phyloP scores from a whole-genome alignment of 495 filamentous ascomycete species.

The Penicillium herquei region DNA sequence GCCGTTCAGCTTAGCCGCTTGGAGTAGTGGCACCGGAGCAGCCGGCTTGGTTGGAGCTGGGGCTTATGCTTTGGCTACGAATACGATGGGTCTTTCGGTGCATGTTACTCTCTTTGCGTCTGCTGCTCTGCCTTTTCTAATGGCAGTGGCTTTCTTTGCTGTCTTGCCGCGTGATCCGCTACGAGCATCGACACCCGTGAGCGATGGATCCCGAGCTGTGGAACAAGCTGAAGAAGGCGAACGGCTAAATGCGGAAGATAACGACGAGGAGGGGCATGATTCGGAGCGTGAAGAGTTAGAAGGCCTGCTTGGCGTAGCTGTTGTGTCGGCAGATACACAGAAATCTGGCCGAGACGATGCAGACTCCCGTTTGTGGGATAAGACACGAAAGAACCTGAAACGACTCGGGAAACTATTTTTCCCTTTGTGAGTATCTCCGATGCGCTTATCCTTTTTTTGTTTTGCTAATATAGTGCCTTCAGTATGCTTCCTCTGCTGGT shows the following conservation, averaged over 20 bases:
- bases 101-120: constrained; percentile 69
- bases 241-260: constrained; percentile 38
- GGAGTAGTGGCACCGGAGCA: constrained; percentile 90
- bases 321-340: constrained; percentile 13
- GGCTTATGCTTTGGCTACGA: constrained; percentile 80
- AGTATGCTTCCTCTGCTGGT: constrained; percentile 89
- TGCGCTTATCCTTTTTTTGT: neutral
- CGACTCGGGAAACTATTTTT: constrained; percentile 58
- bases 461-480: constrained; percentile 23
- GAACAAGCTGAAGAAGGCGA: constrained; percentile 45
- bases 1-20: constrained; percentile 82
- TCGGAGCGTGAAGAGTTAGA: constrained; percentile 28
- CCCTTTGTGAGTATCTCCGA: constrained; percentile 55
- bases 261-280: constrained; percentile 20
- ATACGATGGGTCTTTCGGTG: constrained; percentile 69
- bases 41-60: constrained; percentile 87
- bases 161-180: constrained; percentile 68
- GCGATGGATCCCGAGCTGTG: constrained; percentile 29
- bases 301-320: constrained; percentile 36
- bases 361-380: constrained; percentile 23
- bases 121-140: constrained; percentile 73
- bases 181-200: constrained; percentile 16
- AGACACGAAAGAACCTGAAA: constrained; percentile 48
- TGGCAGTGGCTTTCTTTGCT: constrained; percentile 82
- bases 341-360: constrained; percentile 19